phyloP scores from a whole-genome alignment of 116 monocot genomes.

The Cymodocea nodosa region DNA sequence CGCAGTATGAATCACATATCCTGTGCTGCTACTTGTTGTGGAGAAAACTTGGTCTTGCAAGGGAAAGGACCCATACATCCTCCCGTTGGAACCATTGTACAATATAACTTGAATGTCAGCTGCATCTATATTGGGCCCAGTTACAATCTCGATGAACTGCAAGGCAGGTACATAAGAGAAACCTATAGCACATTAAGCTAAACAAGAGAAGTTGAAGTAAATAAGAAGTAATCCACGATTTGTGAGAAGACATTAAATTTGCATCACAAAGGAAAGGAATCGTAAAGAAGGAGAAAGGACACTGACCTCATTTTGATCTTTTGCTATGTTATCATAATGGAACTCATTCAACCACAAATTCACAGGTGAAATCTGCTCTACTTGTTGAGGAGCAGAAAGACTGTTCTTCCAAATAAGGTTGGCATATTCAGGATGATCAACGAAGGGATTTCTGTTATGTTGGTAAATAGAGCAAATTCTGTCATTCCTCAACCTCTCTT shows the following conservation, averaged over 20 bases:
- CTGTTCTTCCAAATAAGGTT: slow-evolving; percentile 48
- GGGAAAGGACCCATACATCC: slow-evolving; percentile 10
- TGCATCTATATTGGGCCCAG: slow-evolving; percentile 8
- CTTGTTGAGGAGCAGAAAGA: background rate
- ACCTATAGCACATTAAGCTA: too few species aligned
- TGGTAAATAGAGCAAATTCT: slow-evolving; percentile 61
- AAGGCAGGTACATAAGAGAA: background rate
- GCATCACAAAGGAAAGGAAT: too few species aligned
- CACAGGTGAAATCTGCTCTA: background rate
- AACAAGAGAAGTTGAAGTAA: too few species aligned
- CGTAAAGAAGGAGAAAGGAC: background rate
- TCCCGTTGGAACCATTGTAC: slow-evolving; percentile 35
- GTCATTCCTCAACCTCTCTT: slow-evolving; percentile 51
- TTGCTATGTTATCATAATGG: slow-evolving; percentile 31
- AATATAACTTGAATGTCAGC: slow-evolving; percentile 11
- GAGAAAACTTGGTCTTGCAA: slow-evolving; percentile 14
- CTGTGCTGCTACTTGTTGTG: slow-evolving; percentile 1
- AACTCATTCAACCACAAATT: slow-evolving; percentile 35
- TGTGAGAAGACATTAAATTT: background rate
- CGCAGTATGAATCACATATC: slow-evolving; percentile 20
- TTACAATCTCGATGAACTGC: slow-evolving; percentile 37
- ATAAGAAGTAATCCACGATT: background rate
- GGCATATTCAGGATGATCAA: slow-evolving; percentile 90
- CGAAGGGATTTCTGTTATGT: slow-evolving; percentile 75
- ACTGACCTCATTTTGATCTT: slow-evolving; percentile 39